phyloP scores from a whole-genome alignment of 2,329 filamentous ascomycete species.

The Zymoseptoria tritici region DNA sequence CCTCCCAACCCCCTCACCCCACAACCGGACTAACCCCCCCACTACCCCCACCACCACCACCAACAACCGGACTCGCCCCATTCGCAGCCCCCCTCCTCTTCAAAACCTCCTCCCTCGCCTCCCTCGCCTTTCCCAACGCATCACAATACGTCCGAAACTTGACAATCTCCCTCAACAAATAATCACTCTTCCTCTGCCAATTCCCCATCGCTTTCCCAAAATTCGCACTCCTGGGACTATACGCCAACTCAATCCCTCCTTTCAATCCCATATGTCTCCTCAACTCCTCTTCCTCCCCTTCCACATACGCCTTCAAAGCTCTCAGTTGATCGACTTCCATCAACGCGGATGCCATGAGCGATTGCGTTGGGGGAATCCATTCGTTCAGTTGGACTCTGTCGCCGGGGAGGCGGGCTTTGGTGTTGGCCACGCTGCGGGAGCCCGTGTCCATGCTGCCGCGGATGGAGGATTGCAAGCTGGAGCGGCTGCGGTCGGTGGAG shows the following conservation, averaged over 20 bases:
- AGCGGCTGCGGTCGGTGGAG: constrained; percentile 13
- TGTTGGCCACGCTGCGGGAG: constrained; percentile 27
- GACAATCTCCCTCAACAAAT: constrained; percentile 86
- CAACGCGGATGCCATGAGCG: constrained; percentile 74
- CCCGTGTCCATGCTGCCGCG: constrained; percentile 52
- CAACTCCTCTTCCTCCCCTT: constrained; percentile 77
- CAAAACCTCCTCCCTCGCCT: constrained; percentile 59
- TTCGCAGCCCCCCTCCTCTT: constrained; percentile 11
- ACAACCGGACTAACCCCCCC: no score
- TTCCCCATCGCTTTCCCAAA: constrained; percentile 81
- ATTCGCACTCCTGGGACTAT: constrained; percentile 76
- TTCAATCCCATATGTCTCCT: constrained; percentile 82
- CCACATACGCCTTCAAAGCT: constrained; percentile 69
- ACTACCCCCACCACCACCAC: no score
- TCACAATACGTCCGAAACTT: constrained; percentile 97
- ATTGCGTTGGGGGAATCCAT: constrained; percentile 84
- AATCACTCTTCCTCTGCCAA: constrained; percentile 93
- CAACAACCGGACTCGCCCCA: no score
- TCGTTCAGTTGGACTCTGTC: constrained; percentile 79
- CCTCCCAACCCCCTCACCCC: no score
- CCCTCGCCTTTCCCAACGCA: constrained; percentile 63
- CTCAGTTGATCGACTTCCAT: constrained; percentile 74
- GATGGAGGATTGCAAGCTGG: constrained; percentile 44
- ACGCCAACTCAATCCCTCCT: constrained; percentile 81
- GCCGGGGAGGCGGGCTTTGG: constrained; percentile 64